Evolutionary conservation across 495 filamentous ascomycete species (phyloP).

Genomic region (Paragyromitra xinjiangensis): DNA sequence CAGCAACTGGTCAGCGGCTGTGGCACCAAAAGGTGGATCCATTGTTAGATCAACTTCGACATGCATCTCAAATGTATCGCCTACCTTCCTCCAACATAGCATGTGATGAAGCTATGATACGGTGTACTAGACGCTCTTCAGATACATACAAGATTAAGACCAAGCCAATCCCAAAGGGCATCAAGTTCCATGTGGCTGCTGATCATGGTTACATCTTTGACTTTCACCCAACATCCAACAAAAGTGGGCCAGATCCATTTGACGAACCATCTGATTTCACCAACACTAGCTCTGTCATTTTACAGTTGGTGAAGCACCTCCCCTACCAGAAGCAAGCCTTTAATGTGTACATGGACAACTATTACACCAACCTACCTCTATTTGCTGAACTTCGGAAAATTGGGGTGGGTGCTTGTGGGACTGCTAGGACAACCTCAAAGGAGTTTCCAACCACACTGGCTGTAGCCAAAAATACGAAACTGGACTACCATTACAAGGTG

Average conservation of each 20-base stretch:
- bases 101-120: conserved; percentile 42
- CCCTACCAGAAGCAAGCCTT: background rate
- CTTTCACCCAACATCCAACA: conserved; percentile 9
- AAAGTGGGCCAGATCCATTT: conserved; percentile 6
- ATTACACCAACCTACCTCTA: conserved; percentile 17
- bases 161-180: conserved; percentile 21
- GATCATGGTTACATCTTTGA: conserved; percentile 30
- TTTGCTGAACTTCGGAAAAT: conserved; percentile 7
- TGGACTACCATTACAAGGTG: conserved; percentile 3
- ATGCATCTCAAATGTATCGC: conserved; percentile 1
- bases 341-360: conserved; percentile 35
- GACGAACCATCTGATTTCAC: background rate
- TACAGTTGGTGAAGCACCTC: background rate
- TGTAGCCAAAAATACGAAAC: conserved; percentile 14
- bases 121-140: conserved; percentile 10
- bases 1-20: background rate
- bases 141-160: conserved; percentile 32
- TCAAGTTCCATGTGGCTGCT: conserved; percentile 18
- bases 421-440: conserved; percentile 25
- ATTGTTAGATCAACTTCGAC: conserved; percentile 10
- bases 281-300: conserved; percentile 3
- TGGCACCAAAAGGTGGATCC: conserved; percentile 41
- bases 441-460: conserved; percentile 4
- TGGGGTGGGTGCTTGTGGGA: conserved; percentile 23
- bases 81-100: conserved; percentile 9